phyloP scores from a whole-genome alignment of 176 grass and related monocot species.

The Lolium rigidum region DNA sequence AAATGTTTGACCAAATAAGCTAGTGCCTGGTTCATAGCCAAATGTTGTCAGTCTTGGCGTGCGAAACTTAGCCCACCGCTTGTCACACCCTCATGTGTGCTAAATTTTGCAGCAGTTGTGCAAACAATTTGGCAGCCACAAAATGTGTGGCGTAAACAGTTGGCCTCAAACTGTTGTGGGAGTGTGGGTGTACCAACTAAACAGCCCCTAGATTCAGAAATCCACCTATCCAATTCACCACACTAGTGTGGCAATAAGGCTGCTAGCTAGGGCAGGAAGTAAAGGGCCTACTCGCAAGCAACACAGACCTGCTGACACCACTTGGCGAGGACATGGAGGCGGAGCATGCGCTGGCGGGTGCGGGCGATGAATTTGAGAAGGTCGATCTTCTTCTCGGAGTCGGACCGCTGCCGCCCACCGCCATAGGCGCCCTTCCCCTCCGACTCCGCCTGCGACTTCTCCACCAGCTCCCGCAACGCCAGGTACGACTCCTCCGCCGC shows the following conservation, averaged over 20 bases:
- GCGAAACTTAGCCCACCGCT: neutral
- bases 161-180: neutral
- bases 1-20: neutral
- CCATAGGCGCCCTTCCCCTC: constrained; percentile 55
- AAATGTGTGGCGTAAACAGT: neutral
- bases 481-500: constrained; percentile 94
- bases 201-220: neutral
- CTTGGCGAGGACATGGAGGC: constrained; percentile 96
- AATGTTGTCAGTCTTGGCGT: neutral
- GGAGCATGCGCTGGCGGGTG: constrained; percentile 97
- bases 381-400: constrained; percentile 98
- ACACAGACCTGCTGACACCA: constrained; percentile 95
- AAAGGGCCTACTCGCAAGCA: neutral
- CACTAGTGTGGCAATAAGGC: neutral
- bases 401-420: constrained; percentile 64
- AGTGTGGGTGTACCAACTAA: neutral
- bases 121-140: neutral
- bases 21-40: neutral
- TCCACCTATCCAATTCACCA: neutral
- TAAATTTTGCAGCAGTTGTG: neutral
- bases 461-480: constrained; percentile 89
- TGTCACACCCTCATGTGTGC: neutral
- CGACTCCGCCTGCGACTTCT: constrained; percentile 67
- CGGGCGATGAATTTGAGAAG: constrained; percentile 95
- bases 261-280: neutral